These are phyloP conservation scores for Malus hybrid DNA, from an alignment of 331 rosid genomes.

Conservation along the genomic window DNA sequence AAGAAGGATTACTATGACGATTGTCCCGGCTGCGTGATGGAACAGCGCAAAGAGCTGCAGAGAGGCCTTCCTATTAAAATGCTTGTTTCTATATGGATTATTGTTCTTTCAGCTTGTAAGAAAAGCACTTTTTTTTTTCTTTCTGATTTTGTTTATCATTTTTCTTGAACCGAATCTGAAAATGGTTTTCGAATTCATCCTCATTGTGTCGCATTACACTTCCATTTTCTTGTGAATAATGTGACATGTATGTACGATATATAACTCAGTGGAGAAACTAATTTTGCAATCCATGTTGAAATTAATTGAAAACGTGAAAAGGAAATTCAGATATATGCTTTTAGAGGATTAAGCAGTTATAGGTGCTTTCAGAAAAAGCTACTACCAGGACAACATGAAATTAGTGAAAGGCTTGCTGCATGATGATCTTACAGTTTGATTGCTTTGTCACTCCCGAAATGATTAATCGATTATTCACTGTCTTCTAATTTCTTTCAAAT, in stretches of 20 bases:
- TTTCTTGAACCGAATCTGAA: not conserved
- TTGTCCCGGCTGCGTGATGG: slow-evolving; percentile 35
- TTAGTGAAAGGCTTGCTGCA: not conserved
- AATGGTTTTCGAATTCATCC: not conserved
- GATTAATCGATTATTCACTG: not conserved
- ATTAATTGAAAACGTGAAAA: not conserved
- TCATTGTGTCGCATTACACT: not conserved
- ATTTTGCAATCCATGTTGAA: not conserved
- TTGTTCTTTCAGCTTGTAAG: slow-evolving; percentile 23
- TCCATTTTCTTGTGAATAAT: not conserved
- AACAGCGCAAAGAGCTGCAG: slow-evolving; percentile 14
- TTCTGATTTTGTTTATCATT: not conserved
- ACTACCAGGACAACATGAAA: not conserved
- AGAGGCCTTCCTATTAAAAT: slow-evolving; percentile 21
- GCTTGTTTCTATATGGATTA: slow-evolving; percentile 10
- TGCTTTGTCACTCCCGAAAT: not conserved
- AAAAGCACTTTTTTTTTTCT: not conserved
- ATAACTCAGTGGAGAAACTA: not conserved
- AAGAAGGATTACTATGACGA: slow-evolving; percentile 20
- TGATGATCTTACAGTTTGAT: not conserved
- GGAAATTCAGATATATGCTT: not conserved
- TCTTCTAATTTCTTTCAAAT: not conserved
- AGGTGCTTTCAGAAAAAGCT: not conserved
- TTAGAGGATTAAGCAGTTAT: not conserved
- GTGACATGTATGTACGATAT: not conserved